Percentiles rank a stretch among this genome's conserved stretches.
These are phyloP conservation scores for Hypseocharis bilobata DNA, from an alignment of 441 rosid genomes.

Conservation along the genomic window DNA sequence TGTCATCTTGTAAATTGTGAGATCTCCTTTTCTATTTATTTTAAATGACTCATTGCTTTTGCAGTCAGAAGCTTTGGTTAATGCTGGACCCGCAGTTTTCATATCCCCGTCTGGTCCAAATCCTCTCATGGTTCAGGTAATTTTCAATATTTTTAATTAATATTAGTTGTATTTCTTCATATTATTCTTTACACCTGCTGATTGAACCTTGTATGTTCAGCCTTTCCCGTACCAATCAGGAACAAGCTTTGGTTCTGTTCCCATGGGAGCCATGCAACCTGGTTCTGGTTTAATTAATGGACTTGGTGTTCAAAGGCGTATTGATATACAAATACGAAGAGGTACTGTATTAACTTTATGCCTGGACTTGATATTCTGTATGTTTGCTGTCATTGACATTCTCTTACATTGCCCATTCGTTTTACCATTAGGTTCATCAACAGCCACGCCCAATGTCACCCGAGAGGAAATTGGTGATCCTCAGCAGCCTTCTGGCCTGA, in stretches of 20 bases:
- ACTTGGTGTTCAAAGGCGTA: slow-evolving; percentile 52
- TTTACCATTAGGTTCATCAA: slow-evolving; percentile 33
- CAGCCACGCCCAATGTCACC: slow-evolving; percentile 28
- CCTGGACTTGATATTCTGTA: neutral
- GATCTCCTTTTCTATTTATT: slow-evolving; percentile 4
- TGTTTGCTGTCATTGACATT: neutral
- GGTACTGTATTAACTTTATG: slow-evolving; percentile 27
- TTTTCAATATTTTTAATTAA: slow-evolving; percentile 12
- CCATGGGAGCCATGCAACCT: slow-evolving; percentile 40
- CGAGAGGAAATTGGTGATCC: slow-evolving; percentile 35
- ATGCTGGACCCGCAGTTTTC: slow-evolving; percentile 72
- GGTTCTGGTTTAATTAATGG: slow-evolving; percentile 45
- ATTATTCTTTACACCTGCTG: slow-evolving; percentile 17
- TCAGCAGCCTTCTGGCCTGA: slow-evolving; percentile 37
- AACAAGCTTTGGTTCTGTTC: slow-evolving; percentile 39
- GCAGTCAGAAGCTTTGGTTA: slow-evolving; percentile 67
- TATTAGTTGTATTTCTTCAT: neutral
- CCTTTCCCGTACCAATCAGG: slow-evolving; percentile 63
- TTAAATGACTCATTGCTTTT: slow-evolving; percentile 17
- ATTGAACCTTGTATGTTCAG: slow-evolving; percentile 29
- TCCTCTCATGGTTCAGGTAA: slow-evolving; percentile 74
- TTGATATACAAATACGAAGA: slow-evolving; percentile 71
- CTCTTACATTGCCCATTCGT: neutral
- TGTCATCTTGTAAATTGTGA: neutral
- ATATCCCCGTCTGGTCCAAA: slow-evolving; percentile 62